Base-by-base conservation (phyloP, 2,329 filamentous ascomycete species). In the Emmonsia crescens region DNA sequence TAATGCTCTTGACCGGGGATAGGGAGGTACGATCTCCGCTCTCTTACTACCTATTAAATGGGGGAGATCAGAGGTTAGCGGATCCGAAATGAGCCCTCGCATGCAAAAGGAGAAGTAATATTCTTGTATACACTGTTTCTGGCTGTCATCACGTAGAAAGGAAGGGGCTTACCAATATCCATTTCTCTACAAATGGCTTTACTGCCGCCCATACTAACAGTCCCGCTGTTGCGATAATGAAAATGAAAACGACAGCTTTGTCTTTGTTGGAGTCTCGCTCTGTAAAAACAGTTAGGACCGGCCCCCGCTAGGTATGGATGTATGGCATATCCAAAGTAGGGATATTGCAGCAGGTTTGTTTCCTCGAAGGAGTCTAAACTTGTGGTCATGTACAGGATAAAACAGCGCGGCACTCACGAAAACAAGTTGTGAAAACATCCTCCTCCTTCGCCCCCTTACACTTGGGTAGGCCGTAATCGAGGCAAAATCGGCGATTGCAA, bases 221-320 rank as follows among this genome's bases (percentile, higher is more conserved):
- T 4, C 83, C 81, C 9, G 81, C 78, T 1, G 85, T 88, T 36
- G 83, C 82, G 63, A 84, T 75, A 49, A 88, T 85, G 69, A 88
- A 88, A 31, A 86, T 80, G 63, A 84, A 82, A 1, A 88, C 85
- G 2, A 88, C 83, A 1, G 82, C 80, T 70, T 86, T 78, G 66
- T 88, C 85, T 69, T 88, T 88, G 21, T 80, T 77, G n/a, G 84
- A 86, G 70, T 88, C 85, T 61, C 85, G 76, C 69, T 88, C 82
- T 84, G 62, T 10, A n/a, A 65, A 56, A 27, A 5, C 16, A 52
- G 12, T 56, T 19, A 38, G 33, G 10, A 36, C 33, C 21, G n/a
- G 31, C 51, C 1, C 27, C 14, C 14, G 19, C 2, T 19, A 33
- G 5, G 51, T 3, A 29, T 21, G 9, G 6, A 42, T 5, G n/a